Conservation (phyloP, 2,329 filamentous ascomycete genomes). For the Incumbomyces lentus region DNA sequence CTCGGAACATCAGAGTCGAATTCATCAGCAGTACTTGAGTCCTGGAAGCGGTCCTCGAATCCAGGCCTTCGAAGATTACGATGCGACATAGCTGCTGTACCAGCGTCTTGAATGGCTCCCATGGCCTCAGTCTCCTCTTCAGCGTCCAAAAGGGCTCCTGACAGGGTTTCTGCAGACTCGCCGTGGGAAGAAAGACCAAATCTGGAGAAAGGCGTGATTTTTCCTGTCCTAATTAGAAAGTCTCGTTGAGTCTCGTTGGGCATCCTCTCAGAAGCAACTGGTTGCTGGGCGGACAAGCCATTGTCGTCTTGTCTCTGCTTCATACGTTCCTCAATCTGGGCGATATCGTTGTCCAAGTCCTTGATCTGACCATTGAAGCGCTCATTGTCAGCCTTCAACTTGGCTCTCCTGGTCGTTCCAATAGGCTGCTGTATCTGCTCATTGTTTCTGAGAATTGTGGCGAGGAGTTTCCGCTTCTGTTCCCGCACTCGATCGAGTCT, state of each 20-base stretch:
- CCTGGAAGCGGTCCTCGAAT: slow-evolving; percentile 46
- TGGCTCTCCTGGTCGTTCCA: slow-evolving; percentile 38
- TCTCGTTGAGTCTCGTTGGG: slow-evolving; percentile 77
- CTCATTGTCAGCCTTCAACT: slow-evolving; percentile 20
- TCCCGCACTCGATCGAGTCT: slow-evolving; percentile 47
- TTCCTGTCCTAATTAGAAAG: slow-evolving; percentile 87
- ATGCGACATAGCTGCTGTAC: slow-evolving; percentile 46
- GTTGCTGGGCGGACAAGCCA: slow-evolving; percentile 34
- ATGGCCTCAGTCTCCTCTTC: slow-evolving; percentile 56
- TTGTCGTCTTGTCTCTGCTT: slow-evolving; percentile 57
- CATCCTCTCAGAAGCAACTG: slow-evolving; percentile 43
- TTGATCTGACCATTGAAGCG: slow-evolving; percentile 48
- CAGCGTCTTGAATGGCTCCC: slow-evolving; percentile 30
- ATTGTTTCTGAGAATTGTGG: slow-evolving; percentile 52
- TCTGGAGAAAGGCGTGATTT: slow-evolving; percentile 90
- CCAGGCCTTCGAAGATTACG: slow-evolving; percentile 64
- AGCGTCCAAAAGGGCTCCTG: slow-evolving; percentile 68
- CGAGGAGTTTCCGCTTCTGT: slow-evolving; percentile 50
- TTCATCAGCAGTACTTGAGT: slow-evolving; percentile 16
- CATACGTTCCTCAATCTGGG: slow-evolving; percentile 72
- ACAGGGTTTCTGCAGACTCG: slow-evolving; percentile 57
- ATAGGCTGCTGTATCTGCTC: slow-evolving; percentile 47
- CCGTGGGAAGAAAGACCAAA: slow-evolving; percentile 52
- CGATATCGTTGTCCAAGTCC: slow-evolving; percentile 61
- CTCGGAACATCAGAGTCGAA: slow-evolving; percentile 14